Conservation (phyloP, 352 stramenopile species). For the Pythium apleroticum region DNA sequence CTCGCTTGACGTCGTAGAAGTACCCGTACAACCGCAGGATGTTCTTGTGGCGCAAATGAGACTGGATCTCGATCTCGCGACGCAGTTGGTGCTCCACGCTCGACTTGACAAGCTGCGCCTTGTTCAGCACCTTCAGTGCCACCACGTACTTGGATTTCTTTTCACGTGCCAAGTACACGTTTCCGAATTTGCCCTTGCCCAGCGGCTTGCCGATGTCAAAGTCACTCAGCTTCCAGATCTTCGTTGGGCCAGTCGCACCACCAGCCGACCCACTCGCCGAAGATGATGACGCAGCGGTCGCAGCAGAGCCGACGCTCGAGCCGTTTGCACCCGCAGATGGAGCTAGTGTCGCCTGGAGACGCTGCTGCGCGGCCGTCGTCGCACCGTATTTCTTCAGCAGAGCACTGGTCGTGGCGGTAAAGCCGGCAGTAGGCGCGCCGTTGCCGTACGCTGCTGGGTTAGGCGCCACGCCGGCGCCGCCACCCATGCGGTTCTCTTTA, state of each 20-base stretch:
- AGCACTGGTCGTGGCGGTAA: constrained; percentile 18
- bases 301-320: constrained; percentile 5
- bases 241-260: constrained; percentile 8
- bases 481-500: constrained; percentile 52
- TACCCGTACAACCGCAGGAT: constrained; percentile 98
- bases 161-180: constrained; percentile 98
- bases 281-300: constrained; percentile 1
- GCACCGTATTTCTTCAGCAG: constrained; percentile 35
- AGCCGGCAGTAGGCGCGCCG: neutral
- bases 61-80: constrained; percentile 99
- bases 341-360: constrained; percentile 6
- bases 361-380: constrained; percentile 10
- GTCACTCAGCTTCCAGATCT: constrained; percentile 94
- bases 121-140: constrained; percentile 98
- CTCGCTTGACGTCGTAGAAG: constrained; percentile 98
- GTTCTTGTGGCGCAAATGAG: constrained; percentile 96
- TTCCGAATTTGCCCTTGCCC: constrained; percentile 98
- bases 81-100: constrained; percentile 98
- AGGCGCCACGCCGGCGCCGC: constrained; percentile 1
- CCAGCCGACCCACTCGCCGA: neutral
- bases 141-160: constrained; percentile 99
- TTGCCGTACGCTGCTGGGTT: constrained; percentile 6
- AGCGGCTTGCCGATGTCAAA: constrained; percentile 99
- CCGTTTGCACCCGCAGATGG: constrained; percentile 9
- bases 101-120: constrained; percentile 96